Evolutionary conservation across 306 rosid species (phyloP).

Genomic region (Malus fusca): DNA sequence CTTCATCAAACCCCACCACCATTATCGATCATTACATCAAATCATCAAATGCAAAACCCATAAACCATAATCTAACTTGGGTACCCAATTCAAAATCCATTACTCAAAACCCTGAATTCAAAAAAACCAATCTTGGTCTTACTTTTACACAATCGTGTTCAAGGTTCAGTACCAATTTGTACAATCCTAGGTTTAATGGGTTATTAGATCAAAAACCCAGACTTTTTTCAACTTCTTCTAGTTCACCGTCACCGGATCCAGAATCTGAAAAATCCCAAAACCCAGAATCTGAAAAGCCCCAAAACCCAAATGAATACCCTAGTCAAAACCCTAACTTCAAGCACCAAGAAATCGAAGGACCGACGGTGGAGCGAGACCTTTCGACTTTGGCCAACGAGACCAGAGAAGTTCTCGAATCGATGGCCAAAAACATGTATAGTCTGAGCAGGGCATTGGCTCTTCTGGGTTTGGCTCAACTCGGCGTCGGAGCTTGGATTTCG

Average conservation of each 20-base stretch:
- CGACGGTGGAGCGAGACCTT: constrained; percentile 78
- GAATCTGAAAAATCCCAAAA: constrained; percentile 32
- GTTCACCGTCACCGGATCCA: constrained; percentile 5
- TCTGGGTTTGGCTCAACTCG: constrained; percentile 59
- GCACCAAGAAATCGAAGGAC: constrained; percentile 95
- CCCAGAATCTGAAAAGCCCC: constrained; percentile 31
- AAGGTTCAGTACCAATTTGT: neutral
- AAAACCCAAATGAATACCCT: constrained; percentile 37
- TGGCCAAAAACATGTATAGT: constrained; percentile 53
- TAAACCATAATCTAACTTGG: neutral
- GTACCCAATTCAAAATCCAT: neutral
- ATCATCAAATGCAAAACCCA: neutral
- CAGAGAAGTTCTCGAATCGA: constrained; percentile 38
- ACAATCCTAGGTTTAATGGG: neutral
- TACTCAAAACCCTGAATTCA: constrained; percentile 4
- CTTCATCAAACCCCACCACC: neutral
- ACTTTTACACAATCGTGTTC: neutral
- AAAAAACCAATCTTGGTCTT: neutral
- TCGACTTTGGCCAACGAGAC: constrained; percentile 64
- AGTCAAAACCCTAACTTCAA: constrained; percentile 58
- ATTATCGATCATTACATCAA: neutral
- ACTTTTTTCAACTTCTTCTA: constrained; percentile 32
- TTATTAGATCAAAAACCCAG: constrained; percentile 12
- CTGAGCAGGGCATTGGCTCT: constrained; percentile 48
- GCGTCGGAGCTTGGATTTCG: constrained; percentile 68